Base-by-base conservation (phyloP, 441 rosid species). In the Viola pubescens region DNA sequence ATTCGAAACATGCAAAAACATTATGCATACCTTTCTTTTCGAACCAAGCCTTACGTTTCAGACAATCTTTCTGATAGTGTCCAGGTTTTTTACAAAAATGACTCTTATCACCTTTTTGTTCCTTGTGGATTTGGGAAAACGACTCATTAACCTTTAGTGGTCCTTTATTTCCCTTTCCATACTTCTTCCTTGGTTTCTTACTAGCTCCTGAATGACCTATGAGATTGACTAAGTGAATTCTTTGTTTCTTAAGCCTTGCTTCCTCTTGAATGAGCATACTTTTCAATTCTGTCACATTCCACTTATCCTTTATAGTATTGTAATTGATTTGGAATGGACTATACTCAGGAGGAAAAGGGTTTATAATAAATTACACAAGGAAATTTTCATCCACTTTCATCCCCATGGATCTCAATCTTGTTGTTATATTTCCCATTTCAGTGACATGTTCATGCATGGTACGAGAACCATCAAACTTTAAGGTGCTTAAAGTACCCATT, bases 381-480 rank as follows among this genome's bases (percentile, higher is more conserved):
- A 64, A 64, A 19, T 38, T 63, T 10, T 54, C 66, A 54, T 40
- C 44, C 55, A 55, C 48, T 6, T 16, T 10, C 55, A 64, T 48
- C 56, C 56, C 56, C 54, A 12, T 37, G 12, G 10, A 0, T 9
- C 2, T n/a, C n/a, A n/a, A n/a, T n/a, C n/a, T n/a, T n/a, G n/a
- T n/a, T n/a, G n/a, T n/a, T n/a, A n/a, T n/a, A n/a, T n/a, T n/a
- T n/a, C n/a, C n/a, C n/a, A n/a, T n/a, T n/a, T n/a, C n/a, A n/a
- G n/a, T n/a, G n/a, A n/a, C n/a, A n/a, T n/a, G n/a, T n/a, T n/a
- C n/a, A n/a, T n/a, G 56, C 53, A 50, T 65, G 5, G 37, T 42
- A 39, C 46, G 5, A 49, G 52, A 49, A 11, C 38, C 58, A 65
- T 58, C 14, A 58, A 39, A 50, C 9, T 50, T 65, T 59, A 50